Percentiles rank a stretch among this genome's conserved stretches.
phyloP scores from a whole-genome alignment of 1,284 basidiomycete genomes.

The Ceratobasidium sp. region DNA sequence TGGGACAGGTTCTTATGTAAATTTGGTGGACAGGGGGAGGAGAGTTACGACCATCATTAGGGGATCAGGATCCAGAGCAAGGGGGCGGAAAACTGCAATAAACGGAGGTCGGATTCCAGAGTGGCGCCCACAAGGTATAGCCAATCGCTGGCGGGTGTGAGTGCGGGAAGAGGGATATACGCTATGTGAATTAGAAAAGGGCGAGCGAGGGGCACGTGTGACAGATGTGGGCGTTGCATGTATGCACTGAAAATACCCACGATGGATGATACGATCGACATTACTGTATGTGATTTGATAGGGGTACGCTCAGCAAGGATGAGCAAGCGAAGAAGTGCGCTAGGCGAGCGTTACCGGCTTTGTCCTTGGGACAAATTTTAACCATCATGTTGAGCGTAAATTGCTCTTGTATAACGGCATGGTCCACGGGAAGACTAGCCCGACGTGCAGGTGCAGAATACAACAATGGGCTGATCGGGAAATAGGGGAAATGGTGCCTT shows the following conservation, averaged over 20 bases:
- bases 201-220: background rate
- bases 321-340: conserved; percentile 17
- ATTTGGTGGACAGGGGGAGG: background rate
- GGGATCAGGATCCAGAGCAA: background rate
- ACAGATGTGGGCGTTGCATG: background rate
- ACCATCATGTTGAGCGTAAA: background rate
- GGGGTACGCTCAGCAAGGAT: conserved; percentile 3
- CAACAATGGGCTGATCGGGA: background rate
- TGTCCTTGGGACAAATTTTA: conserved; percentile 21
- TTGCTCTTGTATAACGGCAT: background rate
- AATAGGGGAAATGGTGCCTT: background rate
- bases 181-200: background rate
- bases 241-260: background rate
- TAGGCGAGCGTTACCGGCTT: conserved; percentile 4
- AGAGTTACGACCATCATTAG: background rate
- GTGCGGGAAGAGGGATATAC: background rate
- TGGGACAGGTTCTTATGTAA: background rate
- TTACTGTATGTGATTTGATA: conserved; percentile 17
- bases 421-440: background rate
- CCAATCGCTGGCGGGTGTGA: background rate
- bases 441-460: background rate
- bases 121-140: conserved; percentile 19
- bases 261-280: background rate
- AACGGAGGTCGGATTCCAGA: background rate
- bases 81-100: background rate